Evolutionary conservation across 2,329 filamentous ascomycete genomes (phyloP), one percentile per base, ranked within the genome.

Genomic region (Trematosphaeria pertusa): DNA sequence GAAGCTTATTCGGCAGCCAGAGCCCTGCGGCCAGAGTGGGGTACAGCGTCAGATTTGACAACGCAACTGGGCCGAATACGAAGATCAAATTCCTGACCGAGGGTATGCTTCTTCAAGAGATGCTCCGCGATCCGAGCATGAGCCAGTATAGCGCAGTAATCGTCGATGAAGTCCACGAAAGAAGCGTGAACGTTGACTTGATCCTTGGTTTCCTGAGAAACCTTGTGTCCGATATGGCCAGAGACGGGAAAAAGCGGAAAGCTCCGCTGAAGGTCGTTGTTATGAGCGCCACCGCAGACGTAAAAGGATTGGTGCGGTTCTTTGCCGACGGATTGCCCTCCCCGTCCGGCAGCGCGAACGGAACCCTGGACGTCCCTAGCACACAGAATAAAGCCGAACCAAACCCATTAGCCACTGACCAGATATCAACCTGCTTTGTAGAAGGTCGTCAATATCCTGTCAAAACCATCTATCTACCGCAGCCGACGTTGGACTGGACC

Each of bases 231-330:
- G 78, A 81, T 2, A 78, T 85, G 44, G 81, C 83, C 28, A 78
- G 82, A 34, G 84, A 88, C 5, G 83, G 88, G 4, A 88, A 88
- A 4, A 76, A 87, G 21, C 60, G 67, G 17, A 58, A 64, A 20
- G 46, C 61, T 39, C 86, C 88, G 1, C 75, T 99, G 45, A 97
- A 96, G 70, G 85, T 97, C 3, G 83, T 96, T 24, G 84, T 97
- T 65, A 99, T 99, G 94, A 97, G 92, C 79, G 94, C 94, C 38
- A 99, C 94, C 5, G 90, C 91, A 28, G 90, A 97, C 69, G 86
- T 96, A 47, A 87, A 93, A 50, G 84, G 82, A 45, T 84, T 97
- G 22, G 80, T 84, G 33, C 76, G 77, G 0, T 97, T 96, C 69
- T 97, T 97, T 55, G 73, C 74, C n/a, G 50, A 65, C 52, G 49